phyloP scores from a whole-genome alignment of 768 basidiomycete species.

The Phaffia australis region DNA sequence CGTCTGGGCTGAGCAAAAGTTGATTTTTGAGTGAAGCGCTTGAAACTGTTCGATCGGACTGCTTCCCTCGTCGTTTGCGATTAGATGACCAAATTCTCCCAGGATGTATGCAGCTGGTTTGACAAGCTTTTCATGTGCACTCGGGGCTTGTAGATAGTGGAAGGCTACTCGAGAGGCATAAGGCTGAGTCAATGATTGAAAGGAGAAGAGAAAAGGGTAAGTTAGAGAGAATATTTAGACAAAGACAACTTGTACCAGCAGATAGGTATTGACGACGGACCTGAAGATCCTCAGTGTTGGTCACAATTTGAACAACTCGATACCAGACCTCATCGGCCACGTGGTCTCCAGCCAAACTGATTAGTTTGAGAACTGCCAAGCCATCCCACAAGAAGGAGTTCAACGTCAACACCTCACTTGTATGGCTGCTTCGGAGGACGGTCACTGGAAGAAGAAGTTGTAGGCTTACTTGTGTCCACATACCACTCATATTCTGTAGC shows the following conservation, averaged over 20 bases:
- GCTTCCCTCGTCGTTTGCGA: slow-evolving; percentile 87
- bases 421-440: not conserved
- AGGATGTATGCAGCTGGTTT: slow-evolving; percentile 82
- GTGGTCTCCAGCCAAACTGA: slow-evolving; percentile 93
- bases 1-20: slow-evolving; percentile 83
- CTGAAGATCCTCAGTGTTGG: slow-evolving; percentile 84
- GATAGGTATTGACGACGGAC: not conserved
- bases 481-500: slow-evolving; percentile 97
- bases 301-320: slow-evolving; percentile 94
- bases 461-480: slow-evolving; percentile 63
- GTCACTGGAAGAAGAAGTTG: not conserved
- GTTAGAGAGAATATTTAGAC: not conserved
- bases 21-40: slow-evolving; percentile 82
- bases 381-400: no score
- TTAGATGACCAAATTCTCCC: slow-evolving; percentile 95
- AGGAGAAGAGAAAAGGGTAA: not conserved
- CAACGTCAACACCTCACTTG: not conserved
- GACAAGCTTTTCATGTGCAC: slow-evolving; percentile 59
- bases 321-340: slow-evolving; percentile 99
- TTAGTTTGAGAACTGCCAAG: slow-evolving; percentile 59
- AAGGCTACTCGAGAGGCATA: slow-evolving; percentile 90
- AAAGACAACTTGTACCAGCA: not conserved
- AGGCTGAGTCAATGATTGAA: slow-evolving; percentile 46
- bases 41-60: slow-evolving; percentile 92
- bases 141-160: slow-evolving; percentile 72